Evolutionary conservation across 495 filamentous ascomycete genomes (phyloP).

Genomic region (Emericellopsis terricola): DNA sequence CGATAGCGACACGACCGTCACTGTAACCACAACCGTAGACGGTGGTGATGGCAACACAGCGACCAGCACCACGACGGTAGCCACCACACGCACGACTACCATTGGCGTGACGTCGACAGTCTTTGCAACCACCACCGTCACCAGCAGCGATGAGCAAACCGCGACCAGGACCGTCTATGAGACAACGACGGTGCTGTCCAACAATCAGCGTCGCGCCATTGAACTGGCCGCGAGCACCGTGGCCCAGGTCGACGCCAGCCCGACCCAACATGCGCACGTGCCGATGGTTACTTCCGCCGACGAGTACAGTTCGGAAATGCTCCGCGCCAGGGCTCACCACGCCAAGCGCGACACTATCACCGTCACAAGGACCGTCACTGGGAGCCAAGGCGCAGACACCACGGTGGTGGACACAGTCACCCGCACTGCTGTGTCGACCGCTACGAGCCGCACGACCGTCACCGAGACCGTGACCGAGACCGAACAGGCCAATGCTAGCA

Average conservation of each 20-base stretch:
- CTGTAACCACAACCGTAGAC: slow-evolving; percentile 3
- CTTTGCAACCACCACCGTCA: slow-evolving; percentile 6
- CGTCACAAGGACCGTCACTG: slow-evolving; percentile 2
- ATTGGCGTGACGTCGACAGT: slow-evolving; percentile 1
- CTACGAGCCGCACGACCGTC: slow-evolving; percentile 3
- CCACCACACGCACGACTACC: neutral
- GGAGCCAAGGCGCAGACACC: slow-evolving; percentile 1
- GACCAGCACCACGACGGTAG: slow-evolving; percentile 1
- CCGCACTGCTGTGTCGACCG: neutral
- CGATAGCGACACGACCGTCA: slow-evolving; percentile 1
- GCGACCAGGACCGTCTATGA: slow-evolving; percentile 4
- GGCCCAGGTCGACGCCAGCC: neutral
- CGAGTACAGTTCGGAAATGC: neutral
- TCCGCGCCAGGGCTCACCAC: neutral
- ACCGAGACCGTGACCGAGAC: slow-evolving; percentile 10
- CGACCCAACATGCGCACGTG: neutral
- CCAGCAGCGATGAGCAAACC: slow-evolving; percentile 2
- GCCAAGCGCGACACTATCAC: slow-evolving; percentile 2
- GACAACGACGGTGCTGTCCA: slow-evolving; percentile 3
- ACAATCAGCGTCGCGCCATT: neutral
- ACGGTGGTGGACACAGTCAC: neutral
- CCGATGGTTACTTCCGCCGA: neutral
- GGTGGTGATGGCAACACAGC: neutral
- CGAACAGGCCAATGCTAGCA: slow-evolving; percentile 20
- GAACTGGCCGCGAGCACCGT: neutral